Evolutionary conservation across 805 yeast genomes (phyloP).

Genomic region (Saccharomycopsis capsularis): DNA sequence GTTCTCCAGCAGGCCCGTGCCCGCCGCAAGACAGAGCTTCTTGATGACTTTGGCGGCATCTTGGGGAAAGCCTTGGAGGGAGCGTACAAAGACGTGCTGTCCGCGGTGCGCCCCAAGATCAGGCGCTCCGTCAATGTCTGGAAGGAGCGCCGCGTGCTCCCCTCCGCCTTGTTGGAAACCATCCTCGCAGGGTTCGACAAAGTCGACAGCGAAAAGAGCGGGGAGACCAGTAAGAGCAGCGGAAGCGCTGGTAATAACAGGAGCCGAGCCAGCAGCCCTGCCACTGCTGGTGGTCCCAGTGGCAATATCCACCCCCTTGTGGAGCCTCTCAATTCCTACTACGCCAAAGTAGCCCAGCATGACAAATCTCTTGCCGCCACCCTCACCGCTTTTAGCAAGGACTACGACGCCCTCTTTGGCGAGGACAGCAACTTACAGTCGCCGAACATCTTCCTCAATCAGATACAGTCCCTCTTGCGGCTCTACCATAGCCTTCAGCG

Average conservation of each 20-base stretch:
- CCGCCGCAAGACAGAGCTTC: conserved; percentile 50
- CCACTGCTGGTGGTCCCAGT: not conserved
- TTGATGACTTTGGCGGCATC: conserved; percentile 47
- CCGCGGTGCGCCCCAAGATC: conserved; percentile 31
- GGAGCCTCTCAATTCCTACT: conserved; percentile 3
- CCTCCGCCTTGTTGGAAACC: conserved; percentile 22
- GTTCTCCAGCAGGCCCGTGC: conserved; percentile 73
- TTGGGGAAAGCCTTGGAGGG: conserved; percentile 37
- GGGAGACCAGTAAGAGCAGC: not conserved
- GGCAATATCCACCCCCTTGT: conserved; percentile 2
- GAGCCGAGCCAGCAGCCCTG: not conserved
- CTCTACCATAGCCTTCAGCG: conserved; percentile 14
- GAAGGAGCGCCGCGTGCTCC: conserved; percentile 47
- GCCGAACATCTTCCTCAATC: conserved; percentile 27
- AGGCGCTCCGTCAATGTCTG: conserved; percentile 49
- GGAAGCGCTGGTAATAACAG: not conserved
- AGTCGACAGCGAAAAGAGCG: conserved; percentile 1
- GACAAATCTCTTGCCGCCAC: not conserved
- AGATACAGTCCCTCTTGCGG: conserved; percentile 22
- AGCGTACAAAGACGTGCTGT: conserved; percentile 23
- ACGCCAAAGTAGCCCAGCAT: not conserved
- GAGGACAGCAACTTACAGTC: conserved; percentile 29
- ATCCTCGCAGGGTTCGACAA: conserved; percentile 17
- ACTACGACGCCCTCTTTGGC: conserved; percentile 25
- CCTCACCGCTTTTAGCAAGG: conserved; percentile 23